Evolutionary conservation across 2,329 filamentous ascomycete species (phyloP).

Genomic region (Aspergillus oerlinghausenensis): DNA sequence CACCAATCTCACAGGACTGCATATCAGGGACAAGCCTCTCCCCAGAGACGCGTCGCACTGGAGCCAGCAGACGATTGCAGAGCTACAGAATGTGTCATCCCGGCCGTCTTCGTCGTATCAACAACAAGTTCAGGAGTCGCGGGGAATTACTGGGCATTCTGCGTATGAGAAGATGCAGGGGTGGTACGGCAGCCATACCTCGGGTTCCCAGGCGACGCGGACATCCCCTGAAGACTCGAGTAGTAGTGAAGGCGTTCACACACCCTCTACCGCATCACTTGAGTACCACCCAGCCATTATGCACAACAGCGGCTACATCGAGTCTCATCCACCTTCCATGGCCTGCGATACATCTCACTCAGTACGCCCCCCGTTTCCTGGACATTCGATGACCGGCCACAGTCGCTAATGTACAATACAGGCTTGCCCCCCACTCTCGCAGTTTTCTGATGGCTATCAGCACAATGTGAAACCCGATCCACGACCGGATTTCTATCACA

Average conservation of each 20-base stretch:
- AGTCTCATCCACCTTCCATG: conserved; percentile 36
- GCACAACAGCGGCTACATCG: conserved; percentile 45
- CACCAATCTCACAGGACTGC: conserved; percentile 40
- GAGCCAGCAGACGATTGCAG: conserved; percentile 42
- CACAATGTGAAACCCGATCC: conserved; percentile 24
- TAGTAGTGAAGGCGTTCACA: conserved; percentile 46
- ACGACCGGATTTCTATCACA: conserved; percentile 25
- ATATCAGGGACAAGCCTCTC: conserved; percentile 35
- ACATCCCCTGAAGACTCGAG: conserved; percentile 47
- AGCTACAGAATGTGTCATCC: conserved; percentile 36
- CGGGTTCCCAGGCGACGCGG: conserved; percentile 29
- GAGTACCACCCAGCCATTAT: conserved; percentile 48
- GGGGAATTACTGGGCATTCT: conserved; percentile 23
- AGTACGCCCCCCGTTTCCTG: conserved; percentile 33
- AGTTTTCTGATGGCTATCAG: conserved; percentile 27
- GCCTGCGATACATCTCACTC: conserved; percentile 34
- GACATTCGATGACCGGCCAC: conserved; percentile 21
- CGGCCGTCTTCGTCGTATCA: conserved; percentile 33
- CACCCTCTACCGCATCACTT: conserved; percentile 43
- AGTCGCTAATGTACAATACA: conserved; percentile 28
- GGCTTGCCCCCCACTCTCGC: conserved; percentile 29
- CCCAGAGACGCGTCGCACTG: conserved; percentile 38
- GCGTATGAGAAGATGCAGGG: conserved; percentile 15
- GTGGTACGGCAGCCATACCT: conserved; percentile 24
- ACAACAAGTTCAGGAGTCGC: conserved; percentile 25